phyloP scores from a whole-genome alignment of 1,139 yeast genomes.

The Zygoascus hellenicus region DNA sequence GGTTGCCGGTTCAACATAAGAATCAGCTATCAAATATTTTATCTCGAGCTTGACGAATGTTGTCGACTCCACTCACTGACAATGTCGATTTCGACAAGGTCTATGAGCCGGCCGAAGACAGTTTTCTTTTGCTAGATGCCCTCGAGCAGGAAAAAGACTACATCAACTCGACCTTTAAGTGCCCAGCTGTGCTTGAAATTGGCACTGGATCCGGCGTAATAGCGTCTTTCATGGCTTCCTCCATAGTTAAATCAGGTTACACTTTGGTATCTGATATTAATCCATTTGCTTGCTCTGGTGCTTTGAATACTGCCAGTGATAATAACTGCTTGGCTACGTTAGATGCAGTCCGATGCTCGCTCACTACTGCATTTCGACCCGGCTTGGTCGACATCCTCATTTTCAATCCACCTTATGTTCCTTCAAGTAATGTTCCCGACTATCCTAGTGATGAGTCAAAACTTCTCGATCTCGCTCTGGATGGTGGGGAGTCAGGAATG shows the following conservation, averaged over 20 bases:
- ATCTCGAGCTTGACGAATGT: slow-evolving; percentile 33
- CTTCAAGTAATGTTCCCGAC: slow-evolving; percentile 56
- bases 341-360: slow-evolving; percentile 54
- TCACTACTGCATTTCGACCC: slow-evolving; percentile 47
- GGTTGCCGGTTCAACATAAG: too few relatives aligned
- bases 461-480: slow-evolving; percentile 61
- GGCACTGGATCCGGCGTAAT: slow-evolving; percentile 93
- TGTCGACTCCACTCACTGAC: slow-evolving; percentile 49
- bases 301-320: slow-evolving; percentile 44
- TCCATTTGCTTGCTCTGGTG: slow-evolving; percentile 63
- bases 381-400: slow-evolving; percentile 59
- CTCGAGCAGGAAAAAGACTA: slow-evolving; percentile 52
- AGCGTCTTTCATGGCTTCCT: slow-evolving; percentile 59
- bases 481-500: slow-evolving; percentile 92
- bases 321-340: slow-evolving; percentile 42
- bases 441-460: slow-evolving; percentile 38
- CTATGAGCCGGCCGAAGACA: slow-evolving; percentile 93
- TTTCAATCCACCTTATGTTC: slow-evolving; percentile 96
- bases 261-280: slow-evolving; percentile 72
- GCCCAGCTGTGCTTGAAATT: slow-evolving; percentile 68
- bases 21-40: neutral
- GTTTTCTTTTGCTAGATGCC: slow-evolving; percentile 73
- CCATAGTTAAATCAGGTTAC: slow-evolving; percentile 45
- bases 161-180: slow-evolving; percentile 8
- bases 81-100: slow-evolving; percentile 49